Conservation (phyloP, 306 rosid species). For the Cicer cuneatum region DNA sequence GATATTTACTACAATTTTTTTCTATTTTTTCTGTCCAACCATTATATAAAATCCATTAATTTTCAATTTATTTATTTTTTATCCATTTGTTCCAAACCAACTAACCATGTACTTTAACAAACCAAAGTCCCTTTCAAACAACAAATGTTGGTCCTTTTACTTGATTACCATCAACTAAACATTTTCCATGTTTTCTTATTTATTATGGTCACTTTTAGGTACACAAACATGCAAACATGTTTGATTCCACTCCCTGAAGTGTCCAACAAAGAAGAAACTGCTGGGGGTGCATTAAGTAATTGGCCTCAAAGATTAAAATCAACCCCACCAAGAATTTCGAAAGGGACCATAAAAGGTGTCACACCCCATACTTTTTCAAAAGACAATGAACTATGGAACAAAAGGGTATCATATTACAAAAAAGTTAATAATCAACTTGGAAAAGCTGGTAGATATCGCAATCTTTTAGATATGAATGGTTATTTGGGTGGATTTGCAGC, state of each 20-base stretch:
- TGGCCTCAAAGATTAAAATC: conserved; percentile 76
- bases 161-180: neutral
- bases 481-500: conserved; percentile 86
- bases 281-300: conserved; percentile 67
- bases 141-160: neutral
- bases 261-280: conserved; percentile 53
- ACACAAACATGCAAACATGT: conserved; percentile 72
- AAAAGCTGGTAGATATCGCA: conserved; percentile 71
- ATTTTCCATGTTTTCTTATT: neutral
- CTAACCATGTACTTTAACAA: neutral
- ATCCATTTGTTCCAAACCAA: neutral
- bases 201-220: conserved; percentile 55
- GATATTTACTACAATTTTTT: too few relatives aligned
- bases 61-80: too few relatives aligned
- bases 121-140: neutral
- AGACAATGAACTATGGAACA: conserved; percentile 68
- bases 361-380: conserved; percentile 51
- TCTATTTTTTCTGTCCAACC: neutral
- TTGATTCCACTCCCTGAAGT: conserved; percentile 77
- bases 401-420: conserved; percentile 66
- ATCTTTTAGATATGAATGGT: conserved; percentile 86
- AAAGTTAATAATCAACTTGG: conserved; percentile 58
- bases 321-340: conserved; percentile 71
- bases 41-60: neutral
- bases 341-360: conserved; percentile 62